Evolutionary conservation across 176 grass and related monocot genomes (phyloP).

Genomic region (Ensete glaucum): DNA sequence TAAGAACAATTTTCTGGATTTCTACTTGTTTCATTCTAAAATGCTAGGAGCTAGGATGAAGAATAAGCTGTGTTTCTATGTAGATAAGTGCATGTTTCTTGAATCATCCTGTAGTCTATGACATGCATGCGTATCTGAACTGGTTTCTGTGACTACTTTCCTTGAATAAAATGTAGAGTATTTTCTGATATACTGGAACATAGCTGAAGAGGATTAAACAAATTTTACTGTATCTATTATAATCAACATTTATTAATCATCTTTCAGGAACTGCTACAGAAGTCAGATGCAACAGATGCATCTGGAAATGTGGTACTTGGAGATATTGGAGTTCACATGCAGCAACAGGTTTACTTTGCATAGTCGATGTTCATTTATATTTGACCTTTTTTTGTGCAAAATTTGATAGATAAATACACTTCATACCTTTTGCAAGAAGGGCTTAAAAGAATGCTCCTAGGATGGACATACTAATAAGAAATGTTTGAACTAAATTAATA

Average conservation of each 20-base stretch:
- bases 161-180: neutral
- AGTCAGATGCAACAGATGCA: constrained; percentile 79
- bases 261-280: constrained; percentile 78
- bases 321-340: constrained; percentile 91
- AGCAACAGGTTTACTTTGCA: constrained; percentile 52
- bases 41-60: neutral
- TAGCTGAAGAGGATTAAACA: neutral
- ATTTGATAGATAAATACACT: neutral
- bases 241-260: constrained; percentile 16
- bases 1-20: no score
- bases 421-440: neutral
- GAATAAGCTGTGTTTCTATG: neutral
- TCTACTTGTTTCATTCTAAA: no score
- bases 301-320: constrained; percentile 82
- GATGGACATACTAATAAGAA: no score
- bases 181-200: neutral
- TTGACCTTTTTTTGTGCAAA: neutral
- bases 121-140: neutral
- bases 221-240: neutral
- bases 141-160: neutral
- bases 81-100: neutral
- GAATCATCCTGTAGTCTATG: neutral
- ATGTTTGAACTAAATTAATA: no score
- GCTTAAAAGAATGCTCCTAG: no score
- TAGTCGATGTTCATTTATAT: neutral